Percentiles rank a stretch among this genome's conserved stretches.
These are phyloP conservation scores for Lactarius sp. DNA, from an alignment of 768 basidiomycete genomes.

Conservation along the genomic window DNA sequence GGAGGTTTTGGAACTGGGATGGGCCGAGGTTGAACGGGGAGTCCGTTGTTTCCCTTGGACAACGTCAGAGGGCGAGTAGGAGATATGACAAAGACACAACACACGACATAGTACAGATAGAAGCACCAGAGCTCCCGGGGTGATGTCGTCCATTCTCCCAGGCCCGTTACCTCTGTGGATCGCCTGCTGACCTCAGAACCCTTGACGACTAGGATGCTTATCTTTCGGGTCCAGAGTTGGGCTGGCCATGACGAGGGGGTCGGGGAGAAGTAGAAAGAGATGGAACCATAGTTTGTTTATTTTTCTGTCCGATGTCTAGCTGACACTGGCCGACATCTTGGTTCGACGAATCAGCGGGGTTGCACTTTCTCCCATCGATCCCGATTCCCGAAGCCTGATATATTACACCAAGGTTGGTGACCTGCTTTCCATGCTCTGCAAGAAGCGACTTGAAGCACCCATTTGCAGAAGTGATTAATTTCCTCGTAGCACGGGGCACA, in stretches of 20 bases:
- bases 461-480: no score
- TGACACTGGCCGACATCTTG: not conserved
- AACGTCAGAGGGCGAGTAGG: not conserved
- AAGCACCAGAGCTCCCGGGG: slow-evolving; percentile 46
- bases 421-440: no score
- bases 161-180: not conserved
- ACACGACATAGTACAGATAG: slow-evolving; percentile 52
- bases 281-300: slow-evolving; percentile 36
- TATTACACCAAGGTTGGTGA: no score
- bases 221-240: not conserved
- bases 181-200: not conserved
- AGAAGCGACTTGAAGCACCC: no score
- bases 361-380: no score
- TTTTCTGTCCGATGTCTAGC: slow-evolving; percentile 44
- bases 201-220: not conserved
- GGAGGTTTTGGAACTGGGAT: slow-evolving; percentile 68
- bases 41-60: slow-evolving; percentile 57
- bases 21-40: slow-evolving; percentile 72
- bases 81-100: slow-evolving; percentile 11
- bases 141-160: slow-evolving; percentile 25
- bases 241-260: slow-evolving; percentile 64
- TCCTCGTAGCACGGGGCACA: no score
- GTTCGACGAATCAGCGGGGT: no score
- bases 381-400: not conserved
- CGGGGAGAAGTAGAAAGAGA: slow-evolving; percentile 98